These are phyloP conservation scores for Metarhizium robertsii DNA, from an alignment of 2,329 filamentous ascomycete species.

Conservation along the genomic window DNA sequence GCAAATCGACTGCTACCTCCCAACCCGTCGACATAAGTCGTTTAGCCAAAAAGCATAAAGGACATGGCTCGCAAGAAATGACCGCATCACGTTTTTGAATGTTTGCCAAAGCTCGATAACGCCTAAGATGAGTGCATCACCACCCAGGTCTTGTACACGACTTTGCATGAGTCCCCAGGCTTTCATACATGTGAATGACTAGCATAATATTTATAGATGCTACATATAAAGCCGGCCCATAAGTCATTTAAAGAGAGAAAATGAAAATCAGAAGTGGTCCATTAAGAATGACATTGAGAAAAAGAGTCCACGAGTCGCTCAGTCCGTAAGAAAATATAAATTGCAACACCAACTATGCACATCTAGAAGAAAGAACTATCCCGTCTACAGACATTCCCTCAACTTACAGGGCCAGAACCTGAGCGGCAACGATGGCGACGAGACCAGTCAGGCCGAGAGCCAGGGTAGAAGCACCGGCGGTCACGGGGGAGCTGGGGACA, in stretches of 20 bases:
- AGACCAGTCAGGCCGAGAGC: constrained; percentile 16
- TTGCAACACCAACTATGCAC: not conserved
- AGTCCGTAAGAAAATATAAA: not conserved
- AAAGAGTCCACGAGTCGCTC: not conserved
- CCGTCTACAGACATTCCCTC: not conserved
- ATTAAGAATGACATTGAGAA: not conserved
- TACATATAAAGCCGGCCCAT: not conserved
- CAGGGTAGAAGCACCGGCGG: constrained; percentile 34
- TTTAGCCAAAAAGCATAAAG: too few relatives aligned
- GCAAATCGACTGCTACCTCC: too few relatives aligned
- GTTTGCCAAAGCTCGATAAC: too few relatives aligned
- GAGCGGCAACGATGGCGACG: constrained; percentile 16
- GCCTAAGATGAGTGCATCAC: too few relatives aligned
- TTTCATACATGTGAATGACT: too few relatives aligned
- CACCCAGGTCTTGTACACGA: too few relatives aligned
- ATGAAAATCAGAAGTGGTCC: not conserved
- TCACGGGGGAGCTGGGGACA: constrained; percentile 27
- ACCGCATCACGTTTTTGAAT: too few relatives aligned
- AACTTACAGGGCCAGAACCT: constrained; percentile 19
- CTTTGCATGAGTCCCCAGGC: too few relatives aligned
- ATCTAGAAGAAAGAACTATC: not conserved
- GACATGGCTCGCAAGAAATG: too few relatives aligned
- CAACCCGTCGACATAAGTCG: too few relatives aligned
- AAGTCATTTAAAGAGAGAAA: not conserved
- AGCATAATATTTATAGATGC: not conserved